A percentile compares a stretch with the other conserved stretches of the same genome.
phyloP scores from a whole-genome alignment of 306 rosid genomes.

The Alnus glutinosa region DNA sequence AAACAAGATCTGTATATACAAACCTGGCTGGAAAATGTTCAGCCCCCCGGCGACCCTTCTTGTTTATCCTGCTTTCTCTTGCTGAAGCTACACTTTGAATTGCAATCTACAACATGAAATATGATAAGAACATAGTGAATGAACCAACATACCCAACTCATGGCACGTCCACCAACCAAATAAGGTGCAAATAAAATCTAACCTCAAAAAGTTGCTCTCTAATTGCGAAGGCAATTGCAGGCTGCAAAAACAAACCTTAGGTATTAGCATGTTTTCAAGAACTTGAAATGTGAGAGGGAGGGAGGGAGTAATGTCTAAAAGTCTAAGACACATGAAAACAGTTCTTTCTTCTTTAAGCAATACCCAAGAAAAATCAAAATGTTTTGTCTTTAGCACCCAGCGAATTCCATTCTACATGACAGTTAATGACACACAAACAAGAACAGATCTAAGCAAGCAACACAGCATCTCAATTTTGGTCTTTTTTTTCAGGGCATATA shows the following conservation, averaged over 20 bases:
- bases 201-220: constrained; percentile 94
- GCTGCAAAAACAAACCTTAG: constrained; percentile 54
- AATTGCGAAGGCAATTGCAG: constrained; percentile 84
- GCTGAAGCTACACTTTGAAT: constrained; percentile 84
- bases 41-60: constrained; percentile 79
- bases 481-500: background rate
- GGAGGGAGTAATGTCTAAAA: background rate
- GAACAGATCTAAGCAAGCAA: background rate
- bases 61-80: constrained; percentile 89
- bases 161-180: background rate
- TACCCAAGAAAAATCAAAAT: constrained; percentile 10
- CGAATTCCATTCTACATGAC: background rate
- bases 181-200: constrained; percentile 11
- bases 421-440: background rate
- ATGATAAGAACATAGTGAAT: constrained; percentile 3
- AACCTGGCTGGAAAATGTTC: constrained; percentile 77
- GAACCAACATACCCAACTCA: background rate
- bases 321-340: constrained; percentile 8
- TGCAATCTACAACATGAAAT: constrained; percentile 58
- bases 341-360: constrained; percentile 1
- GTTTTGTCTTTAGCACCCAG: constrained; percentile 1
- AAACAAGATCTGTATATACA: background rate
- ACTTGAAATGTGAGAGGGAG: background rate
- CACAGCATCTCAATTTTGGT: constrained; percentile 4
- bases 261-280: constrained; percentile 17